These are phyloP conservation scores for Lophiotrema nucula DNA, from an alignment of 495 filamentous ascomycete species.

Conservation along the genomic window DNA sequence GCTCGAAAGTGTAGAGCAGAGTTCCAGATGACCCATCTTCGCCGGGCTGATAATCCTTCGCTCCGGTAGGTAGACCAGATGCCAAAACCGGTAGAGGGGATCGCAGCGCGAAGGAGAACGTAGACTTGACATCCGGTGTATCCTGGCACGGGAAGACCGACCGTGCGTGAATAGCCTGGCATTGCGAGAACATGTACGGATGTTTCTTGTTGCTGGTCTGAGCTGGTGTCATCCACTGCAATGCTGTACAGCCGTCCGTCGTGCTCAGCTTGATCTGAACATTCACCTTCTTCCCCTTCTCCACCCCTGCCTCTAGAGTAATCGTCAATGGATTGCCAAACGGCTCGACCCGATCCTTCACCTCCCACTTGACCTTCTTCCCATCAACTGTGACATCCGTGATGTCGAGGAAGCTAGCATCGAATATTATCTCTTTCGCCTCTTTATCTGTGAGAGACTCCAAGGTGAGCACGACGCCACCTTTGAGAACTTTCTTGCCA, in stretches of 20 bases:
- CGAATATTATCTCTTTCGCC: conserved; percentile 75
- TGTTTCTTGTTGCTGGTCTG: conserved; percentile 92
- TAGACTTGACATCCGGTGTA: conserved; percentile 91
- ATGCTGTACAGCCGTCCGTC: conserved; percentile 81
- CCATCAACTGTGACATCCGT: conserved; percentile 64
- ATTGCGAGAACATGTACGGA: conserved; percentile 97
- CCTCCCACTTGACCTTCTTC: conserved; percentile 60
- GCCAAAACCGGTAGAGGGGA: conserved; percentile 86
- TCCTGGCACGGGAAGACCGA: conserved; percentile 96
- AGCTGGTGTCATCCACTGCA: conserved; percentile 88
- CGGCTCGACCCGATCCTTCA: conserved; percentile 67
- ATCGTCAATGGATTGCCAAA: conserved; percentile 80
- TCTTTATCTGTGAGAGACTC: conserved; percentile 67
- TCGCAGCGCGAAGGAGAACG: conserved; percentile 80
- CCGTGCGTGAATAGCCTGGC: conserved; percentile 90
- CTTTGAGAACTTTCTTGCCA: conserved; percentile 66
- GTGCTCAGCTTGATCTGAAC: conserved; percentile 64
- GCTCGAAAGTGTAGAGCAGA: conserved; percentile 76
- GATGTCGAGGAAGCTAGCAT: conserved; percentile 79
- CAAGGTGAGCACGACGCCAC: conserved; percentile 71
- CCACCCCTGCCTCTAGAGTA: conserved; percentile 59
- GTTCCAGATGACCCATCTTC: conserved; percentile 50
- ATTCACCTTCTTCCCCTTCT: conserved; percentile 61
- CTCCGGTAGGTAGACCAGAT: conserved; percentile 70
- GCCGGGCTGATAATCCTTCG: conserved; percentile 47